Percentiles rank a stretch among this genome's conserved stretches.
Evolutionary conservation across 495 filamentous ascomycete genomes (phyloP).

Genomic region (Rhypophila decipiens): DNA sequence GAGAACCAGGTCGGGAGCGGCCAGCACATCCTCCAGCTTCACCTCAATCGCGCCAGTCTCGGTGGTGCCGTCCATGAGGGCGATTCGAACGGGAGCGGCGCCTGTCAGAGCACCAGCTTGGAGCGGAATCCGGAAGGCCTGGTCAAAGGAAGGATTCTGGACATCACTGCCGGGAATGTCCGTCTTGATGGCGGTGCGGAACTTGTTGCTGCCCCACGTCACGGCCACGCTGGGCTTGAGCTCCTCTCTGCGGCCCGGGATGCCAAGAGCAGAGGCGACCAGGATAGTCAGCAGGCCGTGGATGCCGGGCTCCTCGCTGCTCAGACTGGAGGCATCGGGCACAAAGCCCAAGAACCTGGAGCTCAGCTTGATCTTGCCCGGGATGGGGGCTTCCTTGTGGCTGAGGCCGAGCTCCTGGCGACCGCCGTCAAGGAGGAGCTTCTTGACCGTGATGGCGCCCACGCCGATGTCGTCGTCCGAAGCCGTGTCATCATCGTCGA

Average conservation of each 20-base stretch:
- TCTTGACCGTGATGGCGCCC: constrained; percentile 27
- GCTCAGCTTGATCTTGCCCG: constrained; percentile 22
- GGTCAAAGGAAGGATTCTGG: constrained; percentile 36
- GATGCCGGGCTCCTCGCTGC: constrained; percentile 11
- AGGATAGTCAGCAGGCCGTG: constrained; percentile 30
- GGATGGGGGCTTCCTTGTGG: constrained; percentile 26
- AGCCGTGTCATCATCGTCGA: constrained; percentile 34
- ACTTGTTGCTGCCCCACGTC: constrained; percentile 25
- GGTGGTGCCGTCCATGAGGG: constrained; percentile 27
- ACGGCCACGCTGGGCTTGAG: constrained; percentile 37
- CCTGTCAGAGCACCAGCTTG: constrained; percentile 23
- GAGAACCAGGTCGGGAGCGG: constrained; percentile 23
- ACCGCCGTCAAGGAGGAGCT: constrained; percentile 28
- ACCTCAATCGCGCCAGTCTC: constrained; percentile 30
- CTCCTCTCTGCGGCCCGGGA: constrained; percentile 27
- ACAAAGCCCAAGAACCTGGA: constrained; percentile 30
- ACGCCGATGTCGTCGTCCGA: constrained; percentile 36
- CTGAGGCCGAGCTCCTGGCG: constrained; percentile 26
- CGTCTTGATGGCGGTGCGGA: constrained; percentile 29
- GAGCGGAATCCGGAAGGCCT: constrained; percentile 28
- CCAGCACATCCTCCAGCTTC: constrained; percentile 28
- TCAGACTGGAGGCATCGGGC: constrained; percentile 22
- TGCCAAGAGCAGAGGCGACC: constrained; percentile 26
- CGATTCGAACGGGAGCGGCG: constrained; percentile 22
- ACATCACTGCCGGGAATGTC: constrained; percentile 35